Base-by-base conservation (phyloP, 169 alveolate genomes). In the Theileria sp. region DNA sequence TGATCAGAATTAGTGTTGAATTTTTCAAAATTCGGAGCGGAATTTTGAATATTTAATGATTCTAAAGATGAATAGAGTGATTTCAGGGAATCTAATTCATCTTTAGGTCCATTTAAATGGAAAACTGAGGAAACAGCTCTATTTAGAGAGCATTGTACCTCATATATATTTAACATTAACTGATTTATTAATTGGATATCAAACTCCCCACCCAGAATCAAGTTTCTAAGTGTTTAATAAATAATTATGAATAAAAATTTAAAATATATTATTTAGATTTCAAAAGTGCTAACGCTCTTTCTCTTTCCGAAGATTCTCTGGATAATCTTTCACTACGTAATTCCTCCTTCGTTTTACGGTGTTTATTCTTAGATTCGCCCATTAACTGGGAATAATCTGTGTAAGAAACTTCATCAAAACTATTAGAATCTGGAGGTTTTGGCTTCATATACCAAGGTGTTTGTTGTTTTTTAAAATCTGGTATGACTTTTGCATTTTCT, bases 391-490 rank as follows among this genome's bases (percentile, higher is more conserved):
- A 13, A 36, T 4, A 13, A 32, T 12, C 19, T 28, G 36, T 38
- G 67, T 49, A 32, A 2, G 75, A 23, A 25, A 30, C 73, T 5
- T 58, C 60, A 44, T 10, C 8, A 44, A 44, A 44, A 44, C 8
- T 15, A 13, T 44, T 44, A 44, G 17, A 44, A 10, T 44, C 54
- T 1, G 54, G 12, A 34, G 60, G 9, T 44, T 61, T 26, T 10
- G 82, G 86, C 19, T 28, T 61, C 86, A 76, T 84, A 62, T 84
- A 84, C 90, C 90, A 84, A 28, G 90, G 90, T n/a, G 58, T 71
- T 23, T 81, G 21, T 9, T 21, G 61, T 32, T 66, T 61, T 54
- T 84, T 84, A 44, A 84, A 70, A 71, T 84, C 90, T 36, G 90
- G 86, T 3, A 66, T 85, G 15, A 84, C 50, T n/a, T 76, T 78